These are phyloP conservation scores for Eleusine indica DNA, from an alignment of 176 grass and related monocot genomes.

Conservation along the genomic window DNA sequence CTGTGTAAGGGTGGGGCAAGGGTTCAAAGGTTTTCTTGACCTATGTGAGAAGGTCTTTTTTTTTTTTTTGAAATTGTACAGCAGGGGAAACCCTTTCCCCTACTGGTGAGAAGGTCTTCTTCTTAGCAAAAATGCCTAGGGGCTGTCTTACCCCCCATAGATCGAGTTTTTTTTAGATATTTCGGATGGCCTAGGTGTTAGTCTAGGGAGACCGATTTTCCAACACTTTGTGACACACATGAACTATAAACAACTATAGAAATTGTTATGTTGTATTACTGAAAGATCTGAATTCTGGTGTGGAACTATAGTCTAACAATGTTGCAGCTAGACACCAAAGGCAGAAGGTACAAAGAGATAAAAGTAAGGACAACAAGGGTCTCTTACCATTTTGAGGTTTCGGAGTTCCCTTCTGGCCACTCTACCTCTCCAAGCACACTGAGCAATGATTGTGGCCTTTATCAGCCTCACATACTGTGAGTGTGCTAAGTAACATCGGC, in stretches of 20 bases:
- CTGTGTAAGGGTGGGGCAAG: no score
- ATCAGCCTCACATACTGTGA: slow-evolving; percentile 59
- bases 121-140: no score
- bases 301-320: slow-evolving; percentile 15
- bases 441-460: slow-evolving; percentile 60
- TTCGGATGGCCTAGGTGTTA: no score
- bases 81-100: no score
- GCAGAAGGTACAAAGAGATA: not conserved
- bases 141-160: no score
- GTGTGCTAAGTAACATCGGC: slow-evolving; percentile 52
- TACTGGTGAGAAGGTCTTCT: no score
- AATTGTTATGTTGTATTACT: not conserved
- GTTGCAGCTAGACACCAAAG: slow-evolving; percentile 6
- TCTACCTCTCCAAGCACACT: slow-evolving; percentile 84
- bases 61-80: no score
- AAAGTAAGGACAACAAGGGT: not conserved
- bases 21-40: no score
- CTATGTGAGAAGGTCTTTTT: no score
- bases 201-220: no score
- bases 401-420: slow-evolving; percentile 80
- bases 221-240: not conserved
- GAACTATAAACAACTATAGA: not conserved
- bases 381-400: slow-evolving; percentile 85
- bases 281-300: not conserved
- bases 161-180: no score